These are phyloP conservation scores for Lathyrus oleraceus DNA, from an alignment of 306 rosid genomes.

Conservation along the genomic window DNA sequence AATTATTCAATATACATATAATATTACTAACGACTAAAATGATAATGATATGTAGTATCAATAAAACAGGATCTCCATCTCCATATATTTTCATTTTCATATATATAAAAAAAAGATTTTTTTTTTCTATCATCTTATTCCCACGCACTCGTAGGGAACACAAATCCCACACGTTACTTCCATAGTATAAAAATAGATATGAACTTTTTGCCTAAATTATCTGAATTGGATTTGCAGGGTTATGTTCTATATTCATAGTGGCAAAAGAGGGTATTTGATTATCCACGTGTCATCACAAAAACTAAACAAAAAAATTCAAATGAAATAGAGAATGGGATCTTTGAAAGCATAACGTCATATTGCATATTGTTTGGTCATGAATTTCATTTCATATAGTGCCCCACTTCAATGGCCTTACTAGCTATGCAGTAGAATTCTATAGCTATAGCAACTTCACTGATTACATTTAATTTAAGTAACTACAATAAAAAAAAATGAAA, in stretches of 20 bases:
- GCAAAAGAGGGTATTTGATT: conserved; percentile 21
- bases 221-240: conserved; percentile 25
- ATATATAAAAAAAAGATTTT: too few relatives aligned
- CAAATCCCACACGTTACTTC: conserved; percentile 7
- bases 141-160: neutral
- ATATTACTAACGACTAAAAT: too few relatives aligned
- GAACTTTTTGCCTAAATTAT: conserved; percentile 33
- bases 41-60: too few relatives aligned
- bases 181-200: neutral
- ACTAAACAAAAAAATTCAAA: conserved; percentile 32
- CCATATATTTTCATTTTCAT: too few relatives aligned
- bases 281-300: conserved; percentile 40
- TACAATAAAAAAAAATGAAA: conserved; percentile 25
- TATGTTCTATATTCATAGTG: conserved; percentile 21
- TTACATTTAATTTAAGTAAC: conserved; percentile 22
- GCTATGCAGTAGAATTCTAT: conserved; percentile 5
- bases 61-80: too few relatives aligned
- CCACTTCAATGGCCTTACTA: conserved; percentile 44
- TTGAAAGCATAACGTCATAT: conserved; percentile 53
- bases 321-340: conserved; percentile 38
- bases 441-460: conserved; percentile 43
- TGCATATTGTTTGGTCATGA: conserved; percentile 46
- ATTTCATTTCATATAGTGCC: conserved; percentile 43
- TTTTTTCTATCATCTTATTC: neutral
- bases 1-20: neutral